phyloP scores from a whole-genome alignment of 768 basidiomycete genomes.

The Hericium erinaceus region DNA sequence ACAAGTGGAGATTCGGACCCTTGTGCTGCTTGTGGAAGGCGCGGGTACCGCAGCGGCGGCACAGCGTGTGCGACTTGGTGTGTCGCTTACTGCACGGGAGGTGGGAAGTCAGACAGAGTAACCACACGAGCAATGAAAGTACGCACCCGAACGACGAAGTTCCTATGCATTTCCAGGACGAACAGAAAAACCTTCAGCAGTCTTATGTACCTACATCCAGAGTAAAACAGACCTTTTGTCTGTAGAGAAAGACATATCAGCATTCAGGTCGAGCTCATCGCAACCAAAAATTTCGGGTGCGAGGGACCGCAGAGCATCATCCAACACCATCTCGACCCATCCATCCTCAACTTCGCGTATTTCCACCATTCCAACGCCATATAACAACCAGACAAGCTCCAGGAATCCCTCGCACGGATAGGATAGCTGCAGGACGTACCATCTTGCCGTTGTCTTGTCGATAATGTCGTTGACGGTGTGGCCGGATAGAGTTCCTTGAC shows the following conservation, averaged over 20 bases:
- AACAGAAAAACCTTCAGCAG: slow-evolving; percentile 10
- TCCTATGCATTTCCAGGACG: slow-evolving; percentile 41
- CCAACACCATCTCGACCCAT: slow-evolving; percentile 22
- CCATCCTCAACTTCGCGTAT: slow-evolving; percentile 21
- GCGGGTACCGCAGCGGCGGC: slow-evolving; percentile 92
- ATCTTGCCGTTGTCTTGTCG: slow-evolving; percentile 32
- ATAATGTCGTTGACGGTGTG: slow-evolving; percentile 16
- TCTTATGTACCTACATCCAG: slow-evolving; percentile 1
- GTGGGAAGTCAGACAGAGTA: neutral
- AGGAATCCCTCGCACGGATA: slow-evolving; percentile 7
- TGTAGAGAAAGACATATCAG: slow-evolving; percentile 24
- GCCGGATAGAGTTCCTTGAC: slow-evolving; percentile 12
- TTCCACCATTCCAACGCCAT: slow-evolving; percentile 11
- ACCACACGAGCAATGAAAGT: neutral
- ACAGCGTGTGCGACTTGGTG: slow-evolving; percentile 95
- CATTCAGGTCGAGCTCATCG: slow-evolving; percentile 10
- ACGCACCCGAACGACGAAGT: slow-evolving; percentile 94
- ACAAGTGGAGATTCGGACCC: slow-evolving; percentile 41
- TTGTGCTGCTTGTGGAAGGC: slow-evolving; percentile 99
- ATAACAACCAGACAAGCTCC: neutral
- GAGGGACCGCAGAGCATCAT: slow-evolving; percentile 22
- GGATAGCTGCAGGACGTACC: slow-evolving; percentile 30
- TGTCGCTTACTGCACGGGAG: slow-evolving; percentile 72
- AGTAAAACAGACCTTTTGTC: slow-evolving; percentile 66
- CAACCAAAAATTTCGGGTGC: slow-evolving; percentile 2